Conservation (phyloP, 148 eudicot genomes). For the Spergularia bocconei region DNA sequence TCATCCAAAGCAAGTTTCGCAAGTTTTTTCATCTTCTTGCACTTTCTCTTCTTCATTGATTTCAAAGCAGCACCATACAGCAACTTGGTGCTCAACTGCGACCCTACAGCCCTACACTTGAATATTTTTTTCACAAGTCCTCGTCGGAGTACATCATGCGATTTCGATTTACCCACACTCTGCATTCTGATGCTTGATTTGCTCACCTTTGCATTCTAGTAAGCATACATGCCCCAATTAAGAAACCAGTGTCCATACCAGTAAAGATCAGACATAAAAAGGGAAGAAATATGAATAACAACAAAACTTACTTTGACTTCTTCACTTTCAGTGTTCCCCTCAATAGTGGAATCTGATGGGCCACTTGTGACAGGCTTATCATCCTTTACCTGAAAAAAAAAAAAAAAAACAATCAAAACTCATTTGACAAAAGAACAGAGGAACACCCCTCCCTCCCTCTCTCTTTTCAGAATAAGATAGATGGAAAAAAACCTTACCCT, state of each 20-base stretch:
- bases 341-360: conserved; percentile 12
- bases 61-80: conserved; percentile 41
- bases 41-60: conserved; percentile 46
- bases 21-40: conserved; percentile 34
- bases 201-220: conserved; percentile 13
- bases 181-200: conserved; percentile 18
- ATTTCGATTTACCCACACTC: conserved; percentile 9
- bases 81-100: conserved; percentile 56
- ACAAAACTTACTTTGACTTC: conserved; percentile 13
- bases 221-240: conserved; percentile 5
- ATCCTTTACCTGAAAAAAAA: conserved; percentile 21
- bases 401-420: conserved; percentile 2
- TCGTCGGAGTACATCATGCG: conserved; percentile 16
- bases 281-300: background rate
- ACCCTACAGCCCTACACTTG: conserved; percentile 28
- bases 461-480: background rate
- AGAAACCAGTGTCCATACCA: conserved; percentile 5
- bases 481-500: conserved; percentile 35
- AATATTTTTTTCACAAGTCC: conserved; percentile 36
- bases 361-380: conserved; percentile 8
- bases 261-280: background rate
- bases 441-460: background rate
- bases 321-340: conserved; percentile 10
- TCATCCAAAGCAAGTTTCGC: conserved; percentile 21
- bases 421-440: background rate